Evolutionary conservation across 306 rosid species (phyloP).

Genomic region (Vigna nakashimae): DNA sequence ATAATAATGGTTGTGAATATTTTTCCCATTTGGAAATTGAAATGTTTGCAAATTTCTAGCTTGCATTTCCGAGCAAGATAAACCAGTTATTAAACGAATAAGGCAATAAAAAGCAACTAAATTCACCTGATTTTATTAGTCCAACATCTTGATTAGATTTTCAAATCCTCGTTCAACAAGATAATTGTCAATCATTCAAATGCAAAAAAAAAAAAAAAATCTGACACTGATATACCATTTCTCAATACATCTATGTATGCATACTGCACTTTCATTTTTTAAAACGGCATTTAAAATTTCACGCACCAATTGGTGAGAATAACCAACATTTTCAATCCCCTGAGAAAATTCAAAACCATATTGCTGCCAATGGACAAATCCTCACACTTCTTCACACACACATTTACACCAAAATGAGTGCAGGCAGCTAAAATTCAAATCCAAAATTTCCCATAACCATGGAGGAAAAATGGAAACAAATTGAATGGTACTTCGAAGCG

Average conservation of each 20-base stretch:
- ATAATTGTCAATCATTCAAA: slow-evolving; percentile 17
- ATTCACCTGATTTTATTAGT: neutral
- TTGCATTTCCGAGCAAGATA: neutral
- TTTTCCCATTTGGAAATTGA: neutral
- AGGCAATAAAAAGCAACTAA: neutral
- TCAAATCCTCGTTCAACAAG: slow-evolving; percentile 3
- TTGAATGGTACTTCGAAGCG: slow-evolving; percentile 17
- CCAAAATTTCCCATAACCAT: neutral
- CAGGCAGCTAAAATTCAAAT: neutral
- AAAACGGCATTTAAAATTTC: slow-evolving; percentile 35
- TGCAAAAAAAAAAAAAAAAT: neutral
- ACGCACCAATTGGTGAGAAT: slow-evolving; percentile 32
- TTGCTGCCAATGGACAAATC: slow-evolving; percentile 14
- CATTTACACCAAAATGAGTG: neutral
- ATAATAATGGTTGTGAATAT: too few relatives aligned
- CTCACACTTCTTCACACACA: neutral
- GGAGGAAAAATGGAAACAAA: neutral
- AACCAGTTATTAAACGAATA: neutral
- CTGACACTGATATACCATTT: neutral
- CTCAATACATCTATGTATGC: neutral
- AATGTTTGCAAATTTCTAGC: neutral
- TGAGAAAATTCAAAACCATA: slow-evolving; percentile 26
- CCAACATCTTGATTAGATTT: slow-evolving; percentile 21
- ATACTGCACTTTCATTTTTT: neutral
- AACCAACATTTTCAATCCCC: neutral